Base-by-base conservation (phyloP, 2,329 filamentous ascomycete species). In the Biscogniauxia marginata region DNA sequence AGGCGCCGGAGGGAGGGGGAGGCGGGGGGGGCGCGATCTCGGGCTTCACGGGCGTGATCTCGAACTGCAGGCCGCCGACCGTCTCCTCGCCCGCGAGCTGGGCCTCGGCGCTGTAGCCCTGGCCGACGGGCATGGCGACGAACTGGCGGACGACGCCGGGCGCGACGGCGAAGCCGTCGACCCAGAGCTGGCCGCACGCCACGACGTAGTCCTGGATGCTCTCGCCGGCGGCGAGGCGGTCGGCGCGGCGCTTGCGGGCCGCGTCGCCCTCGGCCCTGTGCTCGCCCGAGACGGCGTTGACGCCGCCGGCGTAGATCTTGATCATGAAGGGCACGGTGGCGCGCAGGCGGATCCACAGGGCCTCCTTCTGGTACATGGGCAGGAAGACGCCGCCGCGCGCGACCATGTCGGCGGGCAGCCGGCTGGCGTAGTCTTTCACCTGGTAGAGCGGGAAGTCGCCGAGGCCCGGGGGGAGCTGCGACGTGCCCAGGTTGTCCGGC, bases 71-170 rank as follows among this genome's bases (percentile, higher is more conserved):
- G 3, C 76, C 76, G 16, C 74, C 73, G 4, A 71, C 58, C 2
- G 59, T 57, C 20, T 80, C 77, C 44, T 70, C 53, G 3, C 76
- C 75, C 0, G 74, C 79, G 4, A 79, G 59, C 59, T 81, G 78
- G 2, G 70, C 69, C 61, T 81, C 78, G 7, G 80, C 70, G 0
- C 74, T 73, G 52, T 78, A 77, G 1, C 76, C 75, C 13, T 64
- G 66, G 1, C 73, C 73, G 22, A 73, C 59, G 0, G 76, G 74
- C 71, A 77, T 77, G 1, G 78, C 77, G 2, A 80, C 75, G 56
- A 82, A 81, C 56, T 82, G 79, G 8, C 74, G 70, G 4, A 80
- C 74, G 1, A 64, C 63, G 8, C 75, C 74, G 21, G 73, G 63
- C 0, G 63, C 55, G 9, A 61, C 61, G 0, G 69, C 73, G 22